phyloP scores from a whole-genome alignment of 2,329 filamentous ascomycete species.

The Cladosporium sp. region DNA sequence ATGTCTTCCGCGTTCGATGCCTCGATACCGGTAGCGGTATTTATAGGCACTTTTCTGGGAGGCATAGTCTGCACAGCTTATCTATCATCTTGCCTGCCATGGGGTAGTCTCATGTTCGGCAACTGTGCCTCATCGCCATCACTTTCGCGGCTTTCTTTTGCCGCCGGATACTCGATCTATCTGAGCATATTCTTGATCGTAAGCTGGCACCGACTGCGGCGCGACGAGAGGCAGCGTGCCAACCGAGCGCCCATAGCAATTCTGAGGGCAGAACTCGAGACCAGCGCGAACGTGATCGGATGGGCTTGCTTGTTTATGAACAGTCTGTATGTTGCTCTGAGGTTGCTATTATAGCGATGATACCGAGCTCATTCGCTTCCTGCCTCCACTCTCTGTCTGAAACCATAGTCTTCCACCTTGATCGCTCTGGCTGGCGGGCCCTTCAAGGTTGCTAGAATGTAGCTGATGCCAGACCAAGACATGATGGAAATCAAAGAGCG shows the following conservation, averaged over 20 bases:
- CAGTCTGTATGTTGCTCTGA: background rate
- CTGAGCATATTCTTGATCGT: background rate
- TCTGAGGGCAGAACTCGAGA: background rate
- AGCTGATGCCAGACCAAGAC: background rate
- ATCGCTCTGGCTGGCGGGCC: conserved; percentile 22
- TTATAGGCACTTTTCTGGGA: background rate
- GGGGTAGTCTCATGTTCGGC: background rate
- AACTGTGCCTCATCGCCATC: background rate
- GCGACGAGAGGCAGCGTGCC: background rate
- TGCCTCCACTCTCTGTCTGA: conserved; percentile 14
- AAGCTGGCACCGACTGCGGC: too few species aligned
- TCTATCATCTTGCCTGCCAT: background rate
- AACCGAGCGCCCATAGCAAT: background rate
- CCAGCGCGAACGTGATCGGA: background rate
- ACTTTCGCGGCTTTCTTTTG: background rate
- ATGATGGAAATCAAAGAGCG: background rate
- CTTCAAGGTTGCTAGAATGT: conserved; percentile 18
- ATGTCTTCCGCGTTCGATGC: background rate
- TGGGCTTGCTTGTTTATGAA: background rate
- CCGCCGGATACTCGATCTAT: background rate
- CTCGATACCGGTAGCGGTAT: background rate
- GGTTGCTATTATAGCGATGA: background rate
- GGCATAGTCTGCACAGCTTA: background rate
- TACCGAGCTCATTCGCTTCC: background rate
- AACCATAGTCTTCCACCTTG: conserved; percentile 33